Evolutionary conservation across 2,329 filamentous ascomycete genomes (phyloP).

Genomic region (Stemphylium beticola): DNA sequence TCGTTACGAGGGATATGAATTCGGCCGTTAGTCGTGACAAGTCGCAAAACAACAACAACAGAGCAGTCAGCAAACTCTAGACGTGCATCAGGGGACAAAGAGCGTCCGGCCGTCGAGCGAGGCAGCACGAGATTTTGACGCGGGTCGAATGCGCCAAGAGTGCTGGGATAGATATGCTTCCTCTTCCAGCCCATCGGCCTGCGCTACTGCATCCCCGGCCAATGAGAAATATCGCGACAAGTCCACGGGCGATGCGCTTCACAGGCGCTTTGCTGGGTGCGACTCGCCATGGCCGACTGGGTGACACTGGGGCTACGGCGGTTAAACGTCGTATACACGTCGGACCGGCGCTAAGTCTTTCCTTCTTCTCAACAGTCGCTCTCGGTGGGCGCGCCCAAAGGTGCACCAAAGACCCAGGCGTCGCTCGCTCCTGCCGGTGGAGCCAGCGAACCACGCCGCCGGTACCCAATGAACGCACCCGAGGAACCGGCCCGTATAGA

Average conservation of each 20-base stretch:
- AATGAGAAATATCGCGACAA: conserved; percentile 10
- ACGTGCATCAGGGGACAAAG: conserved; percentile 14
- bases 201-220: conserved; percentile 24
- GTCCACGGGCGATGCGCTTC: conserved; percentile 20
- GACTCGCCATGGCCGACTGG: conserved; percentile 1
- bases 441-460: neutral
- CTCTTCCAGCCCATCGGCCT: conserved; percentile 19
- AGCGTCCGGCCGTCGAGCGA: conserved; percentile 11
- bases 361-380: conserved; percentile 11
- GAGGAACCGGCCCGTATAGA: conserved; percentile 4
- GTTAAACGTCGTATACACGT: conserved; percentile 8
- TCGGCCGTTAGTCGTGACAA: conserved; percentile 18
- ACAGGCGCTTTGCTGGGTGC: conserved; percentile 6
- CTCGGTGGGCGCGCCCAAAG: neutral
- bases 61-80: conserved; percentile 1
- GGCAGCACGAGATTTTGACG: conserved; percentile 24
- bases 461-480: conserved; percentile 2
- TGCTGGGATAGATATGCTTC: conserved; percentile 11
- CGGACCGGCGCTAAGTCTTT: conserved; percentile 5
- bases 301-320: conserved; percentile 9
- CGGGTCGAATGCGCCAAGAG: conserved; percentile 22
- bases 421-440: conserved; percentile 11
- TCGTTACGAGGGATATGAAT: neutral
- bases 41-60: conserved; percentile 13
- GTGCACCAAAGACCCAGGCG: conserved; percentile 2